Evolutionary conservation across 2,329 filamentous ascomycete genomes (phyloP), one percentile per base, ranked within the genome.

Genomic region (Ceratocystis lukuohia): DNA sequence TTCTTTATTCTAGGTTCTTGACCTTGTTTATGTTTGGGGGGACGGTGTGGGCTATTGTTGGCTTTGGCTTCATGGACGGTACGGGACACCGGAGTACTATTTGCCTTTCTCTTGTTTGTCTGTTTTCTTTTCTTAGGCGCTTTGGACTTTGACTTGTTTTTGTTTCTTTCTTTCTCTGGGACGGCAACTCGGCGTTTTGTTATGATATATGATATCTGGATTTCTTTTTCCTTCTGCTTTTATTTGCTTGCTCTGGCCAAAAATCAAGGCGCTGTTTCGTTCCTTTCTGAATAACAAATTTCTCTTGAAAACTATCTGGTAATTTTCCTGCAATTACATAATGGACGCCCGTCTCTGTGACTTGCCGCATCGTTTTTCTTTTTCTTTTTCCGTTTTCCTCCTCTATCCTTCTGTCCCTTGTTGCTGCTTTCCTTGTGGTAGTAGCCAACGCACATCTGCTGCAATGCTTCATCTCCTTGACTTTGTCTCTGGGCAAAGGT

Each of bases 201-300:
- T 64, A 67, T 67, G 66, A 67, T 67, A 65, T 48, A 67, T 62
- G 59, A 68, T 63, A 67, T 65, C 56, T 46, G 57, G 62, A 33
- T 64, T 65, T 63, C 28, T 17, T 56, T 62, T 20, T 48, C 30
- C 20, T 46, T 28, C 37, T 61, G 53, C 10, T 37, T 57, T 62
- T 62, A 12, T 48, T 17, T 62, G 15, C 25, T 33, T 59, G 53
- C 15, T 59, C 28, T 8, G 28, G 53, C 53, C 53, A 59, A 59
- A 57, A 62, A 62, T 30, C 41, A 62, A 62, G 44, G 44, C 41
- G 61, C 20, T 62, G 61, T 30, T 46, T 62, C 46, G 41, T 25
- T 46, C 28, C 8, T 12, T 12, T 30, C 30, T 62, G 41, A 46
- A 46, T 28, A 48, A 41, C 37, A 41, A 41, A 12, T 41, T 1